A percentile compares a stretch with the other conserved stretches of the same genome.
Evolutionary conservation across 148 eudicot species (phyloP).

Genomic region (Rhododendron ovatum): DNA sequence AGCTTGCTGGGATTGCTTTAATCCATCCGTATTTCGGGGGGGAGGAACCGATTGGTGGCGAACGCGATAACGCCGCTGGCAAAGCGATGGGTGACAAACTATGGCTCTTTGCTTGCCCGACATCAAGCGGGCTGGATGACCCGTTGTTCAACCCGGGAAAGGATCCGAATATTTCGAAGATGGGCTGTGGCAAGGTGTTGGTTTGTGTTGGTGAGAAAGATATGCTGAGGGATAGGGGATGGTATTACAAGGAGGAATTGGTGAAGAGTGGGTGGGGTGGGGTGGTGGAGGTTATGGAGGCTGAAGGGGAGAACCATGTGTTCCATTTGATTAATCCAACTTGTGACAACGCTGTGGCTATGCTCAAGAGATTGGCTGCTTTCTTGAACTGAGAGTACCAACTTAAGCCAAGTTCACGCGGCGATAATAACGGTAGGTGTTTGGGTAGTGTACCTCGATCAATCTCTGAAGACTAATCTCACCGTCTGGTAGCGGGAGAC

Average conservation of each 20-base stretch:
- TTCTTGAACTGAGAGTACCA: background rate
- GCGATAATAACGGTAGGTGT: too few relatives aligned
- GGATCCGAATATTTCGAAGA: constrained; percentile 23
- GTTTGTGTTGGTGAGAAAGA: constrained; percentile 34
- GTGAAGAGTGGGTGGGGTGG: constrained; percentile 30
- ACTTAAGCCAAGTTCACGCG: background rate
- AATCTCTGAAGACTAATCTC: too few relatives aligned
- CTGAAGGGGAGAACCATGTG: constrained; percentile 32
- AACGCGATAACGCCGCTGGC: background rate
- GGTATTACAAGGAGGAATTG: constrained; percentile 18
- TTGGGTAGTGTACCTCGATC: too few relatives aligned
- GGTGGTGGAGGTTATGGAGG: constrained; percentile 25
- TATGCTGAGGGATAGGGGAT: constrained; percentile 18
- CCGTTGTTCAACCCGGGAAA: constrained; percentile 22
- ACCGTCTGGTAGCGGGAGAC: too few relatives aligned
- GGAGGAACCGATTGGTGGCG: background rate
- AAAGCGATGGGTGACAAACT: background rate
- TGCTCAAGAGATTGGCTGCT: background rate
- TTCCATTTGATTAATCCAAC: constrained; percentile 28
- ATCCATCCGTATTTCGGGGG: constrained; percentile 38
- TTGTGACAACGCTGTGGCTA: background rate
- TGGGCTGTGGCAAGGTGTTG: constrained; percentile 29
- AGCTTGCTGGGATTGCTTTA: constrained; percentile 22
- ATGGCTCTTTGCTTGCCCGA: constrained; percentile 23
- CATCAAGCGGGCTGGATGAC: constrained; percentile 20